Conservation (phyloP, 164 flowering plant genomes). For the Tinospora cordifolia region DNA sequence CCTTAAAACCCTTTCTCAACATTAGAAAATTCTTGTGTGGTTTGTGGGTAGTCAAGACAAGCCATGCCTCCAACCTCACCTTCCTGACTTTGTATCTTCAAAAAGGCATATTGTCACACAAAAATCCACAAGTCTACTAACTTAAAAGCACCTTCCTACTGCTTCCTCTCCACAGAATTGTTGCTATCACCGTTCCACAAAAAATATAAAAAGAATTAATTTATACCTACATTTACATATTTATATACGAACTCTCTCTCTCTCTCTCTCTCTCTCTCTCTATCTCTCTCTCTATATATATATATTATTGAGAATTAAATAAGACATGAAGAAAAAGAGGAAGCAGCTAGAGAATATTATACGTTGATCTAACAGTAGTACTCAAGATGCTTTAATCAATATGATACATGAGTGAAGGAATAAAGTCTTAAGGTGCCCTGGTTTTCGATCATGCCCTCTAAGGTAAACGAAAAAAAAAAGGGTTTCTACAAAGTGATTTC, state of each 20-base stretch:
- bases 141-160: background rate
- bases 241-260: background rate
- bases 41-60: conserved; percentile 15
- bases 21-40: conserved; percentile 3
- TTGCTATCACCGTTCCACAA: background rate
- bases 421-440: background rate
- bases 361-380: background rate
- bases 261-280: background rate
- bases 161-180: background rate
- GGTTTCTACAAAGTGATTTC: background rate
- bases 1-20: conserved; percentile 1
- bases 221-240: no score
- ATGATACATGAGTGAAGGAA: background rate
- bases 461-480: no score
- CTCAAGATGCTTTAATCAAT: conserved; percentile 3
- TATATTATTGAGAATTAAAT: no score
- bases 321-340: background rate
- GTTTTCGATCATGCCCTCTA: background rate
- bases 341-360: background rate
- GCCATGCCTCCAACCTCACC: conserved; percentile 8
- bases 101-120: conserved; percentile 12
- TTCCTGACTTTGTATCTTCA: conserved; percentile 16
- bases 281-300: background rate
- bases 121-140: background rate
- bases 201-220: background rate